Evolutionary conservation across 2,329 filamentous ascomycete genomes (phyloP).

Genomic region (Diaporthe sp.): DNA sequence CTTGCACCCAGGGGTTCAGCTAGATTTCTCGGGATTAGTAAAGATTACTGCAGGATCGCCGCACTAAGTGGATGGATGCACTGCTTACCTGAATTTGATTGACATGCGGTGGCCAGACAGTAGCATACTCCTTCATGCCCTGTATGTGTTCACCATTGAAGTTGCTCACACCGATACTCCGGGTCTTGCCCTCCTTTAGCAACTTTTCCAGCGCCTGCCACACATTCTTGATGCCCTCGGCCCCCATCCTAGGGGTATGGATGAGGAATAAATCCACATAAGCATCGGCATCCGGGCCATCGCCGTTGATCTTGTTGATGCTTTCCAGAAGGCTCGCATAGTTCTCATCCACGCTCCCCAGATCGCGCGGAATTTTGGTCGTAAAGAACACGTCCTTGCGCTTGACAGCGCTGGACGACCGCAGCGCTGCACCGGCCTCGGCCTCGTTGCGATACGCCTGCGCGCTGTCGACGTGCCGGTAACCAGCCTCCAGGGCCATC

Average conservation of each 20-base stretch:
- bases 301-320: conserved; percentile 32
- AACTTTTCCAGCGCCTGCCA: conserved; percentile 31
- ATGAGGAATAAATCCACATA: conserved; percentile 35
- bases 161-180: conserved; percentile 34
- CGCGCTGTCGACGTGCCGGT: conserved; percentile 29
- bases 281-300: background rate
- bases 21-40: conserved; percentile 18
- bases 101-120: conserved; percentile 34
- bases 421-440: conserved; percentile 27
- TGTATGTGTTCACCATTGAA: conserved; percentile 19
- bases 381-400: conserved; percentile 36
- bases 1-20: conserved; percentile 76
- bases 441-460: conserved; percentile 35
- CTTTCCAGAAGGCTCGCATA: conserved; percentile 28
- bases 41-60: too few relatives aligned
- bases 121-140: conserved; percentile 35
- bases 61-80: too few relatives aligned
- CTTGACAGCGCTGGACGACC: conserved; percentile 7
- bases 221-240: conserved; percentile 31
- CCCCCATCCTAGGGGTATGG: conserved; percentile 23
- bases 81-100: conserved; percentile 35
- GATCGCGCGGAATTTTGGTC: conserved; percentile 31
- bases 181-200: conserved; percentile 31
- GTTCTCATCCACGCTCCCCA: conserved; percentile 22
- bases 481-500: conserved; percentile 18